A percentile compares a stretch with the other conserved stretches of the same genome.
phyloP scores from a whole-genome alignment of 164 flowering plant genomes.

The Kingdonia uniflora region DNA sequence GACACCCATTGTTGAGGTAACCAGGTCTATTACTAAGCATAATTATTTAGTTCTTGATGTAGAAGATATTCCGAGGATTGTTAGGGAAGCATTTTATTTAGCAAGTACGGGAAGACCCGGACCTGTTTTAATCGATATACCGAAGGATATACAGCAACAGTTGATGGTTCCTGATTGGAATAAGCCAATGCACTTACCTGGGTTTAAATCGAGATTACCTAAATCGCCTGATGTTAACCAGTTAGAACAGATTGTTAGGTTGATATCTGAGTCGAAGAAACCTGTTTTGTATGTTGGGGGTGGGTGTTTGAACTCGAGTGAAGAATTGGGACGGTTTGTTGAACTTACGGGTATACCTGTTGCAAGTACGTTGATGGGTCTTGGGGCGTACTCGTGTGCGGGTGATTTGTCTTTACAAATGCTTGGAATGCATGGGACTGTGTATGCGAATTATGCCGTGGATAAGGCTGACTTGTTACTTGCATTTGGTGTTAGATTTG shows the following conservation, averaged over 20 bases:
- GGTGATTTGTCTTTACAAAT: slow-evolving; percentile 46
- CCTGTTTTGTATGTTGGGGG: slow-evolving; percentile 69
- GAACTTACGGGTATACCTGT: slow-evolving; percentile 62
- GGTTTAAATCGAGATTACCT: slow-evolving; percentile 43
- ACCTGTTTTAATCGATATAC: slow-evolving; percentile 58
- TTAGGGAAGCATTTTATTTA: slow-evolving; percentile 44
- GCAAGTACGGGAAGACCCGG: slow-evolving; percentile 56
- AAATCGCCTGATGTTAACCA: slow-evolving; percentile 20
- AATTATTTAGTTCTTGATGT: slow-evolving; percentile 57
- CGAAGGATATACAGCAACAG: slow-evolving; percentile 58
- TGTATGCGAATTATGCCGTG: slow-evolving; percentile 64
- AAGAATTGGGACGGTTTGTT: slow-evolving; percentile 44
- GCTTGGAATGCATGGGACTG: slow-evolving; percentile 81
- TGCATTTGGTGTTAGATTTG: slow-evolving; percentile 68
- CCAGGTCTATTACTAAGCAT: slow-evolving; percentile 60
- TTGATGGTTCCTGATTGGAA: slow-evolving; percentile 45
- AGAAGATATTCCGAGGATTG: slow-evolving; percentile 50
- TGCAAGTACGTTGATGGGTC: slow-evolving; percentile 68
- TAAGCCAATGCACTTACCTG: slow-evolving; percentile 29
- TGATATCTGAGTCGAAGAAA: slow-evolving; percentile 43
- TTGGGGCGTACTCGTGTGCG: slow-evolving; percentile 31
- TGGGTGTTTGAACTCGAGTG: slow-evolving; percentile 58
- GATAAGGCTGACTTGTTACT: slow-evolving; percentile 48
- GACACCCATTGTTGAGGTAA: slow-evolving; percentile 66
- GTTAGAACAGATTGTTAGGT: slow-evolving; percentile 46